Base-by-base conservation (phyloP, 495 filamentous ascomycete species). In the Trichodelitschia bisporula region DNA sequence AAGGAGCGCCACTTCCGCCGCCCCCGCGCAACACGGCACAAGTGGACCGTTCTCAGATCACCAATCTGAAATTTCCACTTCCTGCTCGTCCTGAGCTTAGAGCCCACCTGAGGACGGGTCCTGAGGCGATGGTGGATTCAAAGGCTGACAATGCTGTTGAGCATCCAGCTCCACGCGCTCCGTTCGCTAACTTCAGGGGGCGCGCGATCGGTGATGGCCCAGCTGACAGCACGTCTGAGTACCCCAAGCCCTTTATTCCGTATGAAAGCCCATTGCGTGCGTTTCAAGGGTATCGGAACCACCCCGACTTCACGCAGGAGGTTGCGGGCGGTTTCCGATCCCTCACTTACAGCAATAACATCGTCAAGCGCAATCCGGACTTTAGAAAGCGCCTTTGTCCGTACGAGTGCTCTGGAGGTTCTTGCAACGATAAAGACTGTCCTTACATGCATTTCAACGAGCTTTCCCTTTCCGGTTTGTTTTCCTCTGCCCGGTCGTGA, bases 231-330 rank as follows among this genome's bases (percentile, higher is more conserved):
- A 15, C 5, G 10, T 9, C 15, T 11, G 30, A 20, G 30, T 18
- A 32, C 9, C n/a, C n/a, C n/a, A n/a, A n/a, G 8, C 18, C 13
- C 9, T 23, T 21, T 10, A 32, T 10, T n/a, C 68, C 80, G 2
- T 97, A 95, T 51, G 56, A 67, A 39, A 91, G 78, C 49, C 77
- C 83, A 16, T 51, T 95, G 37, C 68, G 62, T 37, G 58, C 60
- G 33, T 93, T 97, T 51, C 74, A 69, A 45, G 72, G 77, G 26
- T 95, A 77, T 54, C 79, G 86, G 34, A 89, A 77, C 42, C 79
- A 93, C 49, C 75, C 77, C 15, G 56, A 64, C 19, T 93, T 66
- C 52, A 50, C 58, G 31, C 42, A 75, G 18, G 51, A 66, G 25
- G 70, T 86, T 36, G 45, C 69, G 31, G 69, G 66, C 41, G 83